Base-by-base conservation (phyloP, 345 rosid species). In the Triadica sebifera region DNA sequence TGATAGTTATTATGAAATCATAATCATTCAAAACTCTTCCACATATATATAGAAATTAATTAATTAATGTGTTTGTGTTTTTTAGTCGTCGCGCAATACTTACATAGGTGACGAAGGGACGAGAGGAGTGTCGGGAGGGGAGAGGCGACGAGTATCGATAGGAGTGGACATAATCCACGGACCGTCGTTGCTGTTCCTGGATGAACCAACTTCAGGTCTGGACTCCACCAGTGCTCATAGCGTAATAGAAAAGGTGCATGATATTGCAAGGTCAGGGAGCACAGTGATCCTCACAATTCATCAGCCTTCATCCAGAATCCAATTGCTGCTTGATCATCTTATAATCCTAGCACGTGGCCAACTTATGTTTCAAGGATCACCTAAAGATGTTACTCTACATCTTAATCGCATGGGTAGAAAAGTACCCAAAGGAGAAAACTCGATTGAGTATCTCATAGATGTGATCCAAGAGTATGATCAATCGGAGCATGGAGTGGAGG, bases 141-240 rank as follows among this genome's bases (percentile, higher is more conserved):
- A 89, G 78, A 85, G 90, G 5, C 81, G 93, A 0, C 77, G 90
- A 50, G 90, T 89, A n/a, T 87, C 90, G 6, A 89, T 89, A 0
- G 92, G 90, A 0, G 89, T 89, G 11, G 89, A 89, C 79, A 85
- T 89, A 65, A 89, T 89, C 75, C 92, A 89, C 2, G 89, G 90
- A 59, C 89, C 92, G 39, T 69, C 87, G 4, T 79, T 89, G 8
- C 86, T 89, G 19, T 87, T 89, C 75, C 82, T 89, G 1, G 93
- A 89, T n/a, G 93, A 89, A 83, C 93, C 93, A n/a, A 87, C 93
- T 24, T 89, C 90, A 8, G 91, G 93, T 12, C 86, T 87, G 4
- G 91, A 87, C 79, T 89, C 93, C 7, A 85, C 89, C 37, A 87
- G 88, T 66, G 93, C 93, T 64, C 66, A 89, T 59, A 88, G 83